Base-by-base conservation (phyloP, 352 stramenopile species). In the Pythium utonaiense region DNA sequence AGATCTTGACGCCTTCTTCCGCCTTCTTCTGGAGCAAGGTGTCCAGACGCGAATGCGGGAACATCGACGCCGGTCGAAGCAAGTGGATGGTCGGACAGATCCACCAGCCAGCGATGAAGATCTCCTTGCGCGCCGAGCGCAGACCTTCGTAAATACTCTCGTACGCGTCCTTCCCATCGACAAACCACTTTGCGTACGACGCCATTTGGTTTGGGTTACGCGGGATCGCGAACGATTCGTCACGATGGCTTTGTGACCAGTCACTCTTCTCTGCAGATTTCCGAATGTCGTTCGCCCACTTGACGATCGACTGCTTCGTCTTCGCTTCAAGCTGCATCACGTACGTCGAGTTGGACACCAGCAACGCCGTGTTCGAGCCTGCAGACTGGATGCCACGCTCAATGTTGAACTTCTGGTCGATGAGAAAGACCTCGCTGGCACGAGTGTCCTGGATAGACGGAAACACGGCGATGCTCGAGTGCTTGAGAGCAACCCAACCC, bases 81-180 rank as follows among this genome's bases (percentile, higher is more conserved):
- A 97, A 64, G 60, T 92, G 78, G n/a, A 95, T 89, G 6, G 74
- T 89, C 6, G 88, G 87, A 49, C 82, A 91, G 19, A 96, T 83
- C 84, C 90, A 96, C 90, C 90, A 97, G 4, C 84, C 89, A 10
- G 86, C 84, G 48, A 97, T 95, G 55, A 95, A 97, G 54, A 97
- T 96, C 66, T 96, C 78, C 58, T 88, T 91, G 44, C 61, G 82
- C 5, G 90, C 89, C 1, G 62, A 63, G 14, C 65, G 50, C 3
- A 97, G 73, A 6, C 59, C 78, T 24, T 88, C 68, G 53, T 84
- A 88, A 10, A 97, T 93, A 31, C 87, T 74, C 44, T 76, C 75
- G 49, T 89, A 95, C 2, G 86, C 73, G 45, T 78, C 74, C 19
- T 78, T 74, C n/a, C 86, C 86, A 61, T 95, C 86, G 8, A 93